phyloP scores from a whole-genome alignment of 2,329 filamentous ascomycete species.

The Pseudocercospora fijiensis region DNA sequence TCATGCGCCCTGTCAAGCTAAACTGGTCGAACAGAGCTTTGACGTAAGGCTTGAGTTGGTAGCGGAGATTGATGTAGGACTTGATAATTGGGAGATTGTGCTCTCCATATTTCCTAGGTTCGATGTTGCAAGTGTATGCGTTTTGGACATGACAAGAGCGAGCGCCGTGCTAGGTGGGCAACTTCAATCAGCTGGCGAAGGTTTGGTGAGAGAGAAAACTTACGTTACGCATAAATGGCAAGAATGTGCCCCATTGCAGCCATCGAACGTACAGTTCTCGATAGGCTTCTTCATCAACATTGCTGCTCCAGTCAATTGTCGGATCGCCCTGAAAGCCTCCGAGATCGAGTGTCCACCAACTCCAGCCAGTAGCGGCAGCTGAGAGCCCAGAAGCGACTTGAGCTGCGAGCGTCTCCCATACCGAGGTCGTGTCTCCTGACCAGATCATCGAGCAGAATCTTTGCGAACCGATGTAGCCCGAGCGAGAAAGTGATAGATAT shows the following conservation, averaged over 20 bases:
- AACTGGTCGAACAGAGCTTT: slow-evolving; percentile 39
- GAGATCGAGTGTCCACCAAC: slow-evolving; percentile 36
- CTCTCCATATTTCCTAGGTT: slow-evolving; percentile 36
- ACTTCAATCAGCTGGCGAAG: neutral
- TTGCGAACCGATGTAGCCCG: slow-evolving; percentile 37
- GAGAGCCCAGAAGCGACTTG: slow-evolving; percentile 34
- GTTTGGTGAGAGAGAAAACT: neutral
- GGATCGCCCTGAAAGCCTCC: slow-evolving; percentile 38
- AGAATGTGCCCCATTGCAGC: slow-evolving; percentile 37
- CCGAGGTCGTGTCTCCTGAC: slow-evolving; percentile 35
- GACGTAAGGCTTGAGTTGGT: slow-evolving; percentile 35
- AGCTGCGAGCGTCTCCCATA: slow-evolving; percentile 34
- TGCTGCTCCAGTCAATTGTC: slow-evolving; percentile 38
- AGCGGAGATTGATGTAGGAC: slow-evolving; percentile 35
- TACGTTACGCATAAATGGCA: slow-evolving; percentile 37
- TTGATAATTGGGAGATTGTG: slow-evolving; percentile 34
- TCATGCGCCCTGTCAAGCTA: slow-evolving; percentile 37
- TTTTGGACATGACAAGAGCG: slow-evolving; percentile 33
- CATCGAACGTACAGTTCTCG: slow-evolving; percentile 37
- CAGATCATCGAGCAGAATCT: slow-evolving; percentile 38
- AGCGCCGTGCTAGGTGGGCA: slow-evolving; percentile 24
- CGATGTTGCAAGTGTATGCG: slow-evolving; percentile 42
- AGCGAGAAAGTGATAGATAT: slow-evolving; percentile 32
- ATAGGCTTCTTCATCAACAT: slow-evolving; percentile 35
- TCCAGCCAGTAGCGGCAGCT: slow-evolving; percentile 33